Evolutionary conservation across 2,329 filamentous ascomycete genomes (phyloP).

Genomic region (Huntiella moniliformis): DNA sequence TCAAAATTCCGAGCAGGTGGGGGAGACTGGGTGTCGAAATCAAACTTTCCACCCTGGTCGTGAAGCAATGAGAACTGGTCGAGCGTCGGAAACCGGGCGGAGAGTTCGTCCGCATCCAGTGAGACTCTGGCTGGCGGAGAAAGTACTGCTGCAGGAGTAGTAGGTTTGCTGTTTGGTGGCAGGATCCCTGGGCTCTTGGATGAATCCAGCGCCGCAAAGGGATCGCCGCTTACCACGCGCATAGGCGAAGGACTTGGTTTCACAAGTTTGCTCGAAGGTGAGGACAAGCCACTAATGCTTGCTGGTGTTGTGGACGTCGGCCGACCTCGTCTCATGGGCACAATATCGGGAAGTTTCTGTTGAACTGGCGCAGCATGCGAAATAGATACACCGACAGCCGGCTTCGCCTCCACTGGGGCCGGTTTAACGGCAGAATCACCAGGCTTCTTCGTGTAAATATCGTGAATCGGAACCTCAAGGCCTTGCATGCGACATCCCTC

Average conservation of each 20-base stretch:
- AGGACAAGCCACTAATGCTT: slow-evolving; percentile 8
- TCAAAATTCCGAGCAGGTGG: slow-evolving; percentile 35
- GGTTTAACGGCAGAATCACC: slow-evolving; percentile 34
- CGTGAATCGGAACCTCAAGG: slow-evolving; percentile 67
- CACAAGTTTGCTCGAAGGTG: slow-evolving; percentile 19
- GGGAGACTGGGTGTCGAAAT: slow-evolving; percentile 48
- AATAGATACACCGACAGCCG: slow-evolving; percentile 61
- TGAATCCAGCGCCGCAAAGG: slow-evolving; percentile 76
- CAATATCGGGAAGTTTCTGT: slow-evolving; percentile 66
- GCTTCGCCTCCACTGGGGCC: slow-evolving; percentile 31
- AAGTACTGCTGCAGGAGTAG: slow-evolving; percentile 1
- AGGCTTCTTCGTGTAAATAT: slow-evolving; percentile 54
- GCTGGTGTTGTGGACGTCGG: slow-evolving; percentile 19
- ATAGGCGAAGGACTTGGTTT: slow-evolving; percentile 51
- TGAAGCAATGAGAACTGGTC: slow-evolving; percentile 86
- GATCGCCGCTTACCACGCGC: slow-evolving; percentile 54
- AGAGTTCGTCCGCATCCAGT: slow-evolving; percentile 55
- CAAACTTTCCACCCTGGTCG: slow-evolving; percentile 66
- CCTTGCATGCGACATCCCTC: slow-evolving; percentile 83
- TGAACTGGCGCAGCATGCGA: slow-evolving; percentile 54
- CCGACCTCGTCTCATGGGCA: slow-evolving; percentile 82
- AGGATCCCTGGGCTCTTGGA: slow-evolving; percentile 20
- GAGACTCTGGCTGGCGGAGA: slow-evolving; percentile 3
- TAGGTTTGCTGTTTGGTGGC: not conserved
- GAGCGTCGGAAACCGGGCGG: slow-evolving; percentile 69